These are phyloP conservation scores for Austroboletus novae-zelandiae DNA, from an alignment of 1,284 basidiomycete species.

Conservation along the genomic window DNA sequence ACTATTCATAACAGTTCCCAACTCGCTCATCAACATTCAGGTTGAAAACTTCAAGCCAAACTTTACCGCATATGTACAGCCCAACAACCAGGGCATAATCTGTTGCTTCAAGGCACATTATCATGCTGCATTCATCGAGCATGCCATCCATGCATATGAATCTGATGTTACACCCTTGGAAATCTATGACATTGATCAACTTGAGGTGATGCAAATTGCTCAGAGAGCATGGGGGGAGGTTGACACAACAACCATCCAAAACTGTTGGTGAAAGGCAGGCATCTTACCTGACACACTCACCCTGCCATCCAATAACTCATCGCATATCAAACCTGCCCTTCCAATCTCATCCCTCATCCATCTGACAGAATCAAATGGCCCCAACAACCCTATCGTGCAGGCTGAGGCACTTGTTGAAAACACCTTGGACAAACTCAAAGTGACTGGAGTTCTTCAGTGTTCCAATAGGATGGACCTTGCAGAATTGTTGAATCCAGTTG, in stretches of 20 bases:
- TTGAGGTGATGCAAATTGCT: constrained; percentile 31
- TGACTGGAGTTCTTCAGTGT: background rate
- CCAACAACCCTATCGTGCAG: background rate
- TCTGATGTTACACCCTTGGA: constrained; percentile 18
- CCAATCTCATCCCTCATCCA: background rate
- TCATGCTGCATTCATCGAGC: background rate
- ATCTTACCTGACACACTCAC: constrained; percentile 5
- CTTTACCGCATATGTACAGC: background rate
- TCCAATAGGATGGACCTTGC: background rate
- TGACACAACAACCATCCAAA: constrained; percentile 1
- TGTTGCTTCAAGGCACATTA: constrained; percentile 3
- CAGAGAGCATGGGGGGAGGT: constrained; percentile 7
- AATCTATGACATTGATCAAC: constrained; percentile 36
- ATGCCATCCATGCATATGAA: constrained; percentile 22
- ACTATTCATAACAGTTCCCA: too few relatives aligned
- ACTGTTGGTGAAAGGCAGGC: constrained; percentile 10
- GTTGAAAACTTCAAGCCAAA: constrained; percentile 2
- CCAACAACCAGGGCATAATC: constrained; percentile 3
- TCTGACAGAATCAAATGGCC: background rate
- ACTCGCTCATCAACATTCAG: background rate
- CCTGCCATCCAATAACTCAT: background rate
- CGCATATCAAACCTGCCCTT: background rate
- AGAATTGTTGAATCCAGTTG: background rate
- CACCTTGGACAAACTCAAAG: background rate
- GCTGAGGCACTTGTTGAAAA: background rate